Base-by-base conservation (phyloP, 202 grass and related monocot species). In the Zizania palustris region DNA sequence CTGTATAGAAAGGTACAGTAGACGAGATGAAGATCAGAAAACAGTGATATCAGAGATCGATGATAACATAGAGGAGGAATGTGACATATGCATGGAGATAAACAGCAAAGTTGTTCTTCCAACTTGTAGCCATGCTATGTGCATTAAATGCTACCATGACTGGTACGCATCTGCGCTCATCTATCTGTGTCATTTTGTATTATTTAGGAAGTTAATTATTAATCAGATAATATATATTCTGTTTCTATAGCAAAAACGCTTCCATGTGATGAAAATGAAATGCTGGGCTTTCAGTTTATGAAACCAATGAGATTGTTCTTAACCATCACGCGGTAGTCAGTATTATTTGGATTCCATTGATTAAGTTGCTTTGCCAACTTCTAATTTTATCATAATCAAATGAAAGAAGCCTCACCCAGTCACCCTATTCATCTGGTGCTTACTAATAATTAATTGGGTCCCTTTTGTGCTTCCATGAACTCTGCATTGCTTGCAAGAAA, bases 81-180 rank as follows among this genome's bases (percentile, higher is more conserved):
- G 95, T 85, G 95, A 87, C 62, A 98, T 98, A 80, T 98, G 95
- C 80, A 84, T 98, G 89, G 95, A 98, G 72, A 88, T 75, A 43
- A 92, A 87, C 57, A 57, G 40, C 85, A 95, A 86, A 85, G 77
- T 95, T 68, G 91, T 98, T 42, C 71, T 98, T 80, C 95, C 95
- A 43, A 85, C 80, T 67, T 98, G 95, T 84, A 94, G 62, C 65
- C 95, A 98, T 75, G 89, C 89, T 37, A 90, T 98, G 87, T 98
- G 95, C 87, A 86, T 94, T 40, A 94, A 92, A 59, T 98, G 95
- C 87, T 95, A 92, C 63, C 83, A 73, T 74, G 91, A 94, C 65
- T 98, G 95, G 95, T 98, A 94, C 50, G 16, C 42, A 82, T 70
- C 55, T 81, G 35, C 72, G 13, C 40, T 83, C 72, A 70, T 54